These are phyloP conservation scores for Pseudopyrenochaeta lycopersici DNA, from an alignment of 2,329 filamentous ascomycete species.

Conservation along the genomic window DNA sequence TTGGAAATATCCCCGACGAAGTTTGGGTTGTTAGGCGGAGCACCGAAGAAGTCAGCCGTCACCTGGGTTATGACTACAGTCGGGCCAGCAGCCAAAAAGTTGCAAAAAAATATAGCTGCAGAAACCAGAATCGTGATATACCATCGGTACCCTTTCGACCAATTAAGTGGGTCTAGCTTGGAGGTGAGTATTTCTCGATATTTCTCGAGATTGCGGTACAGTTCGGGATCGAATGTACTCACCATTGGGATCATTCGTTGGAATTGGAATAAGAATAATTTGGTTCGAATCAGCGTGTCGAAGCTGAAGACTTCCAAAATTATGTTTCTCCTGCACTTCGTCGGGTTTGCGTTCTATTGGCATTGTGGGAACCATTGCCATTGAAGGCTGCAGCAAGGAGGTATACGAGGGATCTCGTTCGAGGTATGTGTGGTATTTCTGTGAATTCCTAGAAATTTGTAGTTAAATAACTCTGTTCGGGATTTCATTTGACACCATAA, in stretches of 20 bases:
- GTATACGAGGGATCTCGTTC: no score
- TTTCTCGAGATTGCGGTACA: no score
- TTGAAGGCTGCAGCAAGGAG: no score
- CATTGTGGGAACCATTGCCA: no score
- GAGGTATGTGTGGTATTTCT: no score
- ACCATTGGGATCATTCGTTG: background rate
- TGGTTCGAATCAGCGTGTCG: background rate
- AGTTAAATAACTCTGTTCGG: no score
- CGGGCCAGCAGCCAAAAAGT: slow-evolving; percentile 66
- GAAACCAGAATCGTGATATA: slow-evolving; percentile 62
- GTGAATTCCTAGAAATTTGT: no score
- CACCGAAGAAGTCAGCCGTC: slow-evolving; percentile 59
- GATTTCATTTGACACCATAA: no score
- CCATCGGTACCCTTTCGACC: slow-evolving; percentile 55
- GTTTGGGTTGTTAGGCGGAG: slow-evolving; percentile 26
- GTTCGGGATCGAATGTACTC: no score
- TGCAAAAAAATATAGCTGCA: slow-evolving; percentile 64
- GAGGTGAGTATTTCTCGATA: background rate
- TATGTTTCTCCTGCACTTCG: background rate
- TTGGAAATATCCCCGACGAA: slow-evolving; percentile 52
- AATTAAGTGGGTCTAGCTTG: background rate
- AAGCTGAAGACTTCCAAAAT: slow-evolving; percentile 1
- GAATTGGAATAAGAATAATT: slow-evolving; percentile 1
- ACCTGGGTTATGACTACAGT: slow-evolving; percentile 54
- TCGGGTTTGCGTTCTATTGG: background rate